A percentile compares a stretch with the other conserved stretches of the same genome.
Evolutionary conservation across 2,329 filamentous ascomycete species (phyloP).

Genomic region (Ophiocordyceps australis): DNA sequence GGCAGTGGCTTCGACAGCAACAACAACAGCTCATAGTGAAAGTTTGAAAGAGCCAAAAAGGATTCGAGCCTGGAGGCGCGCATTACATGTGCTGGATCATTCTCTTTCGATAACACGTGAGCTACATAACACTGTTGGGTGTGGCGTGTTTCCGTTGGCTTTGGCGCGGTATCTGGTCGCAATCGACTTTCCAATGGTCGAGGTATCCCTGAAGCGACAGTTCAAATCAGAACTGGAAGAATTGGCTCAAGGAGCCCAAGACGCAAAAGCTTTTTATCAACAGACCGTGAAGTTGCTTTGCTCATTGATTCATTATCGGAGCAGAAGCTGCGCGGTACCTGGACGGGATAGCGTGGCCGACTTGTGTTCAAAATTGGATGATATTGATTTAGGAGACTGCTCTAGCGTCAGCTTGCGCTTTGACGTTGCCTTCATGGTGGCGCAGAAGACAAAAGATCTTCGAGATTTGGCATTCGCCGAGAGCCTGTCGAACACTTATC

Average conservation of each 20-base stretch:
- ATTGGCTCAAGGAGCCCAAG: conserved; percentile 2
- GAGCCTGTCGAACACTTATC: conserved; percentile 10
- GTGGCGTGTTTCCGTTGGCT: conserved; percentile 7
- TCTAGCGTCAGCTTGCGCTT: conserved; percentile 19
- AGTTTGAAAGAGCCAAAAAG: conserved; percentile 2
- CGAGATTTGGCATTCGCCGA: conserved; percentile 36
- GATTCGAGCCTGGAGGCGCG: conserved; percentile 6
- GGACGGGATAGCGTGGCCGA: conserved; percentile 17
- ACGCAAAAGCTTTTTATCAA: conserved; percentile 9
- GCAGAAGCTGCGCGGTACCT: conserved; percentile 19
- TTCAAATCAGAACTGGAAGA: conserved; percentile 7
- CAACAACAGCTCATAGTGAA: conserved; percentile 4
- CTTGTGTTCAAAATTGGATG: conserved; percentile 21
- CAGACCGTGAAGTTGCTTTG: conserved; percentile 20
- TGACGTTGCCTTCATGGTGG: conserved; percentile 31
- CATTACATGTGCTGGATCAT: conserved; percentile 9
- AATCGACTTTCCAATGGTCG: conserved; percentile 3
- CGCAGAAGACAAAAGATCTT: conserved; percentile 31
- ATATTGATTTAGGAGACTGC: conserved; percentile 12
- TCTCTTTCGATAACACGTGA: no score
- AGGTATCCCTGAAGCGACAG: conserved; percentile 3
- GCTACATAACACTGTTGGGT: no score
- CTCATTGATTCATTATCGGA: conserved; percentile 26
- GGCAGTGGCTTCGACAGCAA: conserved; percentile 8
- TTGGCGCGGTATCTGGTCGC: conserved; percentile 11